Percentiles rank a stretch among this genome's conserved stretches.
These are phyloP conservation scores for Rosa rugosa DNA, from an alignment of 306 rosid species.

Conservation along the genomic window DNA sequence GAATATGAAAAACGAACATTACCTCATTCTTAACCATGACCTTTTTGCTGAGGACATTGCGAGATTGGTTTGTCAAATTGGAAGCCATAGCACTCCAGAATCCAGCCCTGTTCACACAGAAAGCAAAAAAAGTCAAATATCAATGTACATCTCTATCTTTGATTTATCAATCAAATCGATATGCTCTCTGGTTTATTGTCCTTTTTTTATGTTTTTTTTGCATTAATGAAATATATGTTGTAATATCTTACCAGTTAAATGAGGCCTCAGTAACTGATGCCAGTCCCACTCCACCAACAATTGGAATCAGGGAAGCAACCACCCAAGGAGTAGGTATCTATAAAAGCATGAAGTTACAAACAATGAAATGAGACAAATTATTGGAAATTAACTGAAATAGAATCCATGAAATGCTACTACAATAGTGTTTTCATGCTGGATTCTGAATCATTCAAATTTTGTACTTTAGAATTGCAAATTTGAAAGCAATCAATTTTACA, in stretches of 20 bases:
- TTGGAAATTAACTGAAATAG: slow-evolving; percentile 1
- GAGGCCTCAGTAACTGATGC: slow-evolving; percentile 91
- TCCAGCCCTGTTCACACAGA: slow-evolving; percentile 63
- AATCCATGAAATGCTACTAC: not conserved
- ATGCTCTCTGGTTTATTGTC: slow-evolving; percentile 1
- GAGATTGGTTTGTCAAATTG: slow-evolving; percentile 89
- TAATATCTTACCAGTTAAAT: slow-evolving; percentile 71
- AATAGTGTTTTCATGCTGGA: not conserved
- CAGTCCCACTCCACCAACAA: slow-evolving; percentile 86
- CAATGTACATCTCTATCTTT: slow-evolving; percentile 14
- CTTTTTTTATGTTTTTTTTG: not conserved
- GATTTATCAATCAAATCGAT: not conserved
- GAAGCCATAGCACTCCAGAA: slow-evolving; percentile 99
- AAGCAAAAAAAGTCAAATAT: slow-evolving; percentile 13
- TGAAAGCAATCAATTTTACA: not conserved
- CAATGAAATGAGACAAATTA: slow-evolving; percentile 13
- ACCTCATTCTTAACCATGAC: slow-evolving; percentile 88
- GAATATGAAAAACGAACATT: slow-evolving; percentile 4
- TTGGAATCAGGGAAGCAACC: slow-evolving; percentile 75
- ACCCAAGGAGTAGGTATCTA: slow-evolving; percentile 84
- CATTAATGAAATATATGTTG: not conserved
- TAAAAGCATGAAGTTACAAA: slow-evolving; percentile 1
- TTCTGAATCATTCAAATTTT: not conserved
- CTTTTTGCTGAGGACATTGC: slow-evolving; percentile 96
- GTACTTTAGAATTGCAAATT: not conserved